Evolutionary conservation across 1,139 yeast genomes (phyloP).

Genomic region (Saccharomyces hybrid): DNA sequence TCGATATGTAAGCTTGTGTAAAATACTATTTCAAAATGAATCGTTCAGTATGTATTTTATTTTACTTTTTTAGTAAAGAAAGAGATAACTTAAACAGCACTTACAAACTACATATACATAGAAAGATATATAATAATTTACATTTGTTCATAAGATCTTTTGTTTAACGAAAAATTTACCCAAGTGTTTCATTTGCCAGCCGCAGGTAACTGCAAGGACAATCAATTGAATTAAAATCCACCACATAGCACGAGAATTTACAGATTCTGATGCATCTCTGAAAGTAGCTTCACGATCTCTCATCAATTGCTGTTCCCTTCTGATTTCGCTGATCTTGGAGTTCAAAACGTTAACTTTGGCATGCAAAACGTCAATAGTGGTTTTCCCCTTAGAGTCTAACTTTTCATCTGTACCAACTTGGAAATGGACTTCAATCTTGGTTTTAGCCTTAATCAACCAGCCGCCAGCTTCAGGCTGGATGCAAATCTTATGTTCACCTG

Average conservation of each 20-base stretch:
- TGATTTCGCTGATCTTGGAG: constrained; percentile 48
- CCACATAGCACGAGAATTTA: constrained; percentile 54
- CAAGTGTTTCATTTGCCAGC: constrained; percentile 61
- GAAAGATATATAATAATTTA: background rate
- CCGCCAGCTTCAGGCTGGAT: constrained; percentile 57
- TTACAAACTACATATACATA: background rate
- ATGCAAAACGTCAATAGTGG: constrained; percentile 43
- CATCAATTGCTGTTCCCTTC: constrained; percentile 57
- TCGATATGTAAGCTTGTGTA: background rate
- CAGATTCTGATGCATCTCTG: constrained; percentile 59
- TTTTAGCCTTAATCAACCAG: constrained; percentile 47
- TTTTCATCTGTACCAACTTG: constrained; percentile 44
- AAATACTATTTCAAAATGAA: background rate
- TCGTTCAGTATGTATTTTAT: background rate
- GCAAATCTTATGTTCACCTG: constrained; percentile 70
- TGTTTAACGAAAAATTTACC: constrained; percentile 60
- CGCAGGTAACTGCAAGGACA: constrained; percentile 50
- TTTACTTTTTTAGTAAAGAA: background rate
- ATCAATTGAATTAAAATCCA: constrained; percentile 60
- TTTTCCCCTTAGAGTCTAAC: constrained; percentile 46
- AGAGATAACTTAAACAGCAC: background rate
- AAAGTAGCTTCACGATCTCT: constrained; percentile 64
- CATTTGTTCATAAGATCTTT: constrained; percentile 42
- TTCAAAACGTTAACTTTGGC: constrained; percentile 47
- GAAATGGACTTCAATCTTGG: constrained; percentile 40